Percentiles rank a stretch among this genome's conserved stretches.
phyloP scores from a whole-genome alignment of 106 monocot species.

The Alisma plantagoaquatica region DNA sequence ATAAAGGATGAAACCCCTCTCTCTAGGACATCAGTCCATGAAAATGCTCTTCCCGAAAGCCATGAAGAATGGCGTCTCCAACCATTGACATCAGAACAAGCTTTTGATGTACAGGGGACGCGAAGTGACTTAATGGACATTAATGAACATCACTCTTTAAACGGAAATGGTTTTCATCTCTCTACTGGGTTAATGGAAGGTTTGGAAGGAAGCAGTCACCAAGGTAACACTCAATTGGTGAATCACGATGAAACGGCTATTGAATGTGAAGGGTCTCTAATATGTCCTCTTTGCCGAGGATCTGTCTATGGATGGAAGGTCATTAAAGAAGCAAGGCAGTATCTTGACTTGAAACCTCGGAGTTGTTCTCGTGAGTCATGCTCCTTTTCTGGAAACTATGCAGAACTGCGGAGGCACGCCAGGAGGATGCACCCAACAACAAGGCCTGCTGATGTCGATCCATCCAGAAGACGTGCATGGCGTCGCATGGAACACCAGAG shows the following conservation, averaged over 20 bases:
- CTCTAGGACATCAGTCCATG: too few relatives aligned
- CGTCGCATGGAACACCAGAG: slow-evolving; percentile 40
- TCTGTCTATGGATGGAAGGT: slow-evolving; percentile 36
- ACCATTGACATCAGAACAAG: too few relatives aligned
- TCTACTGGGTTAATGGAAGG: neutral
- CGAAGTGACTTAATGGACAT: slow-evolving; percentile 7
- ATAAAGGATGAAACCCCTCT: too few relatives aligned
- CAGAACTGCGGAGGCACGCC: slow-evolving; percentile 52
- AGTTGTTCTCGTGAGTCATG: slow-evolving; percentile 58
- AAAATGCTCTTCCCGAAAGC: too few relatives aligned
- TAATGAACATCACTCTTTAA: slow-evolving; percentile 5
- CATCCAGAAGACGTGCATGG: slow-evolving; percentile 40
- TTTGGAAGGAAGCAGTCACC: slow-evolving; percentile 17
- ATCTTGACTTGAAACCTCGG: slow-evolving; percentile 42
- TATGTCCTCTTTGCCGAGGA: slow-evolving; percentile 76
- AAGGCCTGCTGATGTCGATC: slow-evolving; percentile 51
- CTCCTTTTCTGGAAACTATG: slow-evolving; percentile 54
- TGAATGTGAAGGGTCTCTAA: slow-evolving; percentile 5
- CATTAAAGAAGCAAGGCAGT: slow-evolving; percentile 48
- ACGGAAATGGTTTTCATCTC: slow-evolving; percentile 5
- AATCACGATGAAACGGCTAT: neutral
- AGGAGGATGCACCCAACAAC: slow-evolving; percentile 40
- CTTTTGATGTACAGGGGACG: slow-evolving; percentile 1
- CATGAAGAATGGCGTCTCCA: neutral
- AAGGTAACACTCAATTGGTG: slow-evolving; percentile 7